These are phyloP conservation scores for Tetraselmis chui DNA, from an alignment of 139 green algal genomes.

Conservation along the genomic window DNA sequence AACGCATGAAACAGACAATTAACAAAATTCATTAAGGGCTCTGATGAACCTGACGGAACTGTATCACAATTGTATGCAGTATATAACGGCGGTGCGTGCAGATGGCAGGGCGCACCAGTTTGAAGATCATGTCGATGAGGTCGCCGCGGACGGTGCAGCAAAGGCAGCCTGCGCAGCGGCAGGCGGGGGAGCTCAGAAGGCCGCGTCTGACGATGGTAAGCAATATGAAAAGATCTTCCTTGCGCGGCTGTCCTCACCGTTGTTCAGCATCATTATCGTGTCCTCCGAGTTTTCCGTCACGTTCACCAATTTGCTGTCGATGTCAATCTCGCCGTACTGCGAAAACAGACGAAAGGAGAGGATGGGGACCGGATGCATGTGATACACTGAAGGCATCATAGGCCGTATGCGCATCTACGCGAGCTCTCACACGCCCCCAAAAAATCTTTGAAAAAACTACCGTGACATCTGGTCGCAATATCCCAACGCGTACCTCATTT, in stretches of 20 bases:
- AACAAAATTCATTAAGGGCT: no score
- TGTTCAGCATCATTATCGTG: constrained; percentile 85
- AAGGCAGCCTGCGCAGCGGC: constrained; percentile 63
- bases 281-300: constrained; percentile 48
- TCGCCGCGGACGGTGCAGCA: constrained; percentile 93
- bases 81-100: constrained; percentile 8
- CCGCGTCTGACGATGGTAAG: not conserved
- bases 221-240: no score
- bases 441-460: no score
- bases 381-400: not conserved
- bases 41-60: no score
- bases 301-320: constrained; percentile 78
- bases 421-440: no score
- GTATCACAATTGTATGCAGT: no score
- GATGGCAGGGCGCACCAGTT: constrained; percentile 44
- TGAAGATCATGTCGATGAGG: constrained; percentile 74
- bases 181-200: not conserved
- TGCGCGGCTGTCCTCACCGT: no score
- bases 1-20: no score
- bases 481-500: constrained; percentile 52
- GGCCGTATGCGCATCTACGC: not conserved
- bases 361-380: not conserved
- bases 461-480: no score
- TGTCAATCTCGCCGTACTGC: constrained; percentile 96
- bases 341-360: not conserved